A percentile compares a stretch with the other conserved stretches of the same genome.
These are phyloP conservation scores for Colletotrichum theobromicola DNA, from an alignment of 2,329 filamentous ascomycete species.

Conservation along the genomic window DNA sequence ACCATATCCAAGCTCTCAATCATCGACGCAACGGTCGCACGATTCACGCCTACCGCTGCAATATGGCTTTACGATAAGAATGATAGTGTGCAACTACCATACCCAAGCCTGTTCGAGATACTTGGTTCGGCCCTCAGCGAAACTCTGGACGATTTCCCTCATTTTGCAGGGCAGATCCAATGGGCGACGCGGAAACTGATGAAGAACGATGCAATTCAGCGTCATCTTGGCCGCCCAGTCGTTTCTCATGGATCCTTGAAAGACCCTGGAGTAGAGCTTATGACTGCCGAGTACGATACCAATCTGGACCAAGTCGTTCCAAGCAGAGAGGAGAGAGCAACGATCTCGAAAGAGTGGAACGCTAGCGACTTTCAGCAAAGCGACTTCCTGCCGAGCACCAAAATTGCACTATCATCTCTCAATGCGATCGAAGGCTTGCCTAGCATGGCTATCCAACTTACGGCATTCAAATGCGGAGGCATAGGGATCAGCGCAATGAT, in stretches of 20 bases:
- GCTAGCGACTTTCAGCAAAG: constrained; percentile 36
- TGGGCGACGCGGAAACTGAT: constrained; percentile 32
- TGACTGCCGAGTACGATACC: constrained; percentile 32
- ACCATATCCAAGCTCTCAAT: constrained; percentile 36
- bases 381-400: constrained; percentile 35
- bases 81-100: background rate
- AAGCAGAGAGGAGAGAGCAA: constrained; percentile 3
- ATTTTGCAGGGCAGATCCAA: constrained; percentile 45
- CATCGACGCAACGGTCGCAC: constrained; percentile 45
- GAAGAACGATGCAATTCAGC: constrained; percentile 26
- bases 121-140: constrained; percentile 30
- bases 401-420: constrained; percentile 37
- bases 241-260: constrained; percentile 35
- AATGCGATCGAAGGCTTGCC: constrained; percentile 32
- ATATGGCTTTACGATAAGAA: constrained; percentile 48
- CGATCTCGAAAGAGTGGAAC: constrained; percentile 35
- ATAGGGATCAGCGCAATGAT: constrained; percentile 45
- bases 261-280: constrained; percentile 48
- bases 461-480: constrained; percentile 42
- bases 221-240: constrained; percentile 39
- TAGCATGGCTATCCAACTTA: constrained; percentile 42
- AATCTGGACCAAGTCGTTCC: constrained; percentile 36
- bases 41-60: constrained; percentile 43
- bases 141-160: constrained; percentile 43
- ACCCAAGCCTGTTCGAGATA: background rate